Evolutionary conservation across 441 rosid species (phyloP).

Genomic region (Erodium trifolium): DNA sequence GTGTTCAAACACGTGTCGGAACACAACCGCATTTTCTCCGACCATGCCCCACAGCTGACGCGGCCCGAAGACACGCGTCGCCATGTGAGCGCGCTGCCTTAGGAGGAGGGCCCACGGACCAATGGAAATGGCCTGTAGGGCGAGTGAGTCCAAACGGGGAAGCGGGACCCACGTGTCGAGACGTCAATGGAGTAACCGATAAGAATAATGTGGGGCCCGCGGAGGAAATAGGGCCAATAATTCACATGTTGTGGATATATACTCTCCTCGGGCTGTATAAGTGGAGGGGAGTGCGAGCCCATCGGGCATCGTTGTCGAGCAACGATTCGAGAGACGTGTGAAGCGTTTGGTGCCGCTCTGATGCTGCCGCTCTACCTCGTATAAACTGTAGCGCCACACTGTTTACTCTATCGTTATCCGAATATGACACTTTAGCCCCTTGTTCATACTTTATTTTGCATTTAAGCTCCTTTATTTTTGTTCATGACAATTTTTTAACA

Average conservation of each 20-base stretch:
- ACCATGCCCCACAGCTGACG: neutral
- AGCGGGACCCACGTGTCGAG: neutral
- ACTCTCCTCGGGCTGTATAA: too few species aligned
- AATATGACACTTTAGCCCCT: neutral
- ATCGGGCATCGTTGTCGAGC: neutral
- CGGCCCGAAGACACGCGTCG: neutral
- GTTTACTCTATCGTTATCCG: neutral
- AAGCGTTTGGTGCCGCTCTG: neutral
- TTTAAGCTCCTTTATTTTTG: neutral
- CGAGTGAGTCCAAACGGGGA: constrained; percentile 1
- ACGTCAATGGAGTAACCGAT: neutral
- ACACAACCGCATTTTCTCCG: neutral
- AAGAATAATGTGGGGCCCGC: neutral
- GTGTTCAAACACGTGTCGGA: neutral
- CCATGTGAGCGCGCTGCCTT: neutral
- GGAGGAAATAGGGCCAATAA: neutral
- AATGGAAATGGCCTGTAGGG: neutral
- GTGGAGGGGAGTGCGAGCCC: too few species aligned
- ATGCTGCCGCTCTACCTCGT: neutral
- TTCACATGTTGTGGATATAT: neutral
- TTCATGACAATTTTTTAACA: too few species aligned
- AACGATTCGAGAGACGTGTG: neutral
- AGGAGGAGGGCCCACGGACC: neutral
- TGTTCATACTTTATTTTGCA: neutral
- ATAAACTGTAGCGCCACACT: neutral